Percentiles rank a stretch among this genome's conserved stretches.
Evolutionary conservation across 495 filamentous ascomycete species (phyloP).

Genomic region (Penicillium paxilli): DNA sequence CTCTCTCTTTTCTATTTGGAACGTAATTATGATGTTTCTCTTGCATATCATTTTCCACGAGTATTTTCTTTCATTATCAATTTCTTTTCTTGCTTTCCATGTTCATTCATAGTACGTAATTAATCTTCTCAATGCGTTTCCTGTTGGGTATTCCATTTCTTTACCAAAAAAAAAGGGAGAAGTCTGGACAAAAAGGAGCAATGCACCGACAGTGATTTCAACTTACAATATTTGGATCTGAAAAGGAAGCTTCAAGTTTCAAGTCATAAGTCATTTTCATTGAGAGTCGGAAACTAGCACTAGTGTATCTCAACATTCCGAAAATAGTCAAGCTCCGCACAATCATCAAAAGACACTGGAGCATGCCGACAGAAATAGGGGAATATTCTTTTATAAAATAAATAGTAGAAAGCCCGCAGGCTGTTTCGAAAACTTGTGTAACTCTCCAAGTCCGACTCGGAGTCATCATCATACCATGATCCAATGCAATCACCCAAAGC

Average conservation of each 20-base stretch:
- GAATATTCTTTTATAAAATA: constrained; percentile 23
- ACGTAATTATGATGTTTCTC: neutral
- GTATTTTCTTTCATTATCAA: neutral
- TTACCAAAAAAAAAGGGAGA: neutral
- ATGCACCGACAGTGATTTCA: constrained; percentile 4
- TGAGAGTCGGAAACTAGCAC: constrained; percentile 23
- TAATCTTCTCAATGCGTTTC: neutral
- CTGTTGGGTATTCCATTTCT: neutral
- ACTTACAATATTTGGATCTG: too few relatives aligned
- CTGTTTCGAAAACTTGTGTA: too few relatives aligned
- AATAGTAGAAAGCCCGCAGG: constrained; percentile 10
- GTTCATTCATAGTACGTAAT: neutral
- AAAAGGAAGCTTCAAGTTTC: neutral
- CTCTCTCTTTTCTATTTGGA: neutral
- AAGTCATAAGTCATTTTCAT: constrained; percentile 29
- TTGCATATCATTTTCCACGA: too few relatives aligned
- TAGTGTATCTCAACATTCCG: constrained; percentile 12
- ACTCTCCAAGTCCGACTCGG: too few relatives aligned
- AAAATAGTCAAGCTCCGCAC: constrained; percentile 12
- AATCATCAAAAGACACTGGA: too few relatives aligned
- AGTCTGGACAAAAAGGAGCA: neutral
- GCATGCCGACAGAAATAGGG: constrained; percentile 14
- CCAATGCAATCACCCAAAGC: constrained; percentile 9
- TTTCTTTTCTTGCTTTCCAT: neutral
- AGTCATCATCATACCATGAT: constrained; percentile 9